Conservation (phyloP, 2,329 filamentous ascomycete species). For the Phaeoacremonium minimum region DNA sequence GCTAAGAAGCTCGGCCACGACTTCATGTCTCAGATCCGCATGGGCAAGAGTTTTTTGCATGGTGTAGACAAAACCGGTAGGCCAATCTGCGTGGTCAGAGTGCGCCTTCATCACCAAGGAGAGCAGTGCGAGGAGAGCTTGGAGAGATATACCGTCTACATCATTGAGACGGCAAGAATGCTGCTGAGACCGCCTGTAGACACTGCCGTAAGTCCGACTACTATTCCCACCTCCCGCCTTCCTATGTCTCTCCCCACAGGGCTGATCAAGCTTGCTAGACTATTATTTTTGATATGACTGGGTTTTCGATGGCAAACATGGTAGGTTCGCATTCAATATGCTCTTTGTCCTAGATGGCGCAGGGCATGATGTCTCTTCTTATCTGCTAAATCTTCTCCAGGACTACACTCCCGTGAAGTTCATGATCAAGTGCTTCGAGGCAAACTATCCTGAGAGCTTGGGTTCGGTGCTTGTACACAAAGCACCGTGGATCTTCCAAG, state of each 20-base stretch:
- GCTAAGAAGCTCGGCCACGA: conserved; percentile 67
- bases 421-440: conserved; percentile 99
- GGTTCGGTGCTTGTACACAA: conserved; percentile 92
- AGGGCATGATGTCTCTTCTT: not conserved
- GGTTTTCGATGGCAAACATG: conserved; percentile 94
- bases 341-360: not conserved
- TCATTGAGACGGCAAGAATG: conserved; percentile 91
- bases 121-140: conserved; percentile 79
- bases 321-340: conserved; percentile 31
- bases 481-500: conserved; percentile 94
- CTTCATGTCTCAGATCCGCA: conserved; percentile 76
- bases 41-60: conserved; percentile 92
- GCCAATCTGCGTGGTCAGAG: conserved; percentile 82
- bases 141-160: conserved; percentile 86
- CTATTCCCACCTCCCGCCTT: too few species aligned
- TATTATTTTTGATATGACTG: conserved; percentile 93
- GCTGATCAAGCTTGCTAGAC: conserved; percentile 53
- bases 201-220: conserved; percentile 74
- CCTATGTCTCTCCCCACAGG: not conserved
- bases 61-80: conserved; percentile 79
- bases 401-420: conserved; percentile 97
- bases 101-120: conserved; percentile 73
- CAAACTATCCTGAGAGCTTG: conserved; percentile 92
- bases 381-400: conserved; percentile 29
- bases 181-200: conserved; percentile 76